Evolutionary conservation across 345 rosid species (phyloP).

Genomic region (Murraya paniculata): DNA sequence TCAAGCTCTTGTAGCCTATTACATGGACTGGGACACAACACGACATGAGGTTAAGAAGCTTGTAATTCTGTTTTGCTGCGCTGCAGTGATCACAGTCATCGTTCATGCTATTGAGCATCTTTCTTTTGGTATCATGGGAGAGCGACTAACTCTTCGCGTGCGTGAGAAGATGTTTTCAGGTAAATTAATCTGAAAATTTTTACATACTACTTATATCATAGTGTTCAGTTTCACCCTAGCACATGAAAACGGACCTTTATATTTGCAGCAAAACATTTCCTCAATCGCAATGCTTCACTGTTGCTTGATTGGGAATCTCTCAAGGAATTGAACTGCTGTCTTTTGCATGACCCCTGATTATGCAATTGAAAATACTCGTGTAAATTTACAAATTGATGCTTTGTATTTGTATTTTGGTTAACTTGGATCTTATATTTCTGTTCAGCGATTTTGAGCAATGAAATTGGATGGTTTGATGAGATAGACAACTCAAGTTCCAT

Average conservation of each 20-base stretch:
- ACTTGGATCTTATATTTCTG: not conserved
- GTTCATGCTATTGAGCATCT: slow-evolving; percentile 69
- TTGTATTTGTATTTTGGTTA: not conserved
- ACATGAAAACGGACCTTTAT: not conserved
- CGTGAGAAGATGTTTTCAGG: slow-evolving; percentile 84
- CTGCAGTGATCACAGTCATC: slow-evolving; percentile 54
- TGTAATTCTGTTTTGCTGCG: slow-evolving; percentile 63
- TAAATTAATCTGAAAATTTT: slow-evolving; percentile 8
- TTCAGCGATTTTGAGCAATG: slow-evolving; percentile 83
- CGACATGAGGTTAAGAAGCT: slow-evolving; percentile 73
- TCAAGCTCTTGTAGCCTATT: slow-evolving; percentile 80
- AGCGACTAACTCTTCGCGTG: slow-evolving; percentile 86
- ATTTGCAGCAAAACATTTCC: not conserved
- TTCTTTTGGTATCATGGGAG: slow-evolving; percentile 88
- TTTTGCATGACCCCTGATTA: not conserved
- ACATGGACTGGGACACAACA: slow-evolving; percentile 76
- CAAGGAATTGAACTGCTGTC: not conserved
- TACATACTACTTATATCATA: not conserved
- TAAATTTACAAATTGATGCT: not conserved
- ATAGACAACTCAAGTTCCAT: slow-evolving; percentile 72
- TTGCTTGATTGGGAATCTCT: not conserved
- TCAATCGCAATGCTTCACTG: not conserved
- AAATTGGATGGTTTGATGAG: slow-evolving; percentile 96
- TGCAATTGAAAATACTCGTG: too few species aligned
- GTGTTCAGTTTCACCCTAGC: not conserved